Evolutionary conservation across 148 eudicot genomes (phyloP).

Genomic region (Silene latifolia): DNA sequence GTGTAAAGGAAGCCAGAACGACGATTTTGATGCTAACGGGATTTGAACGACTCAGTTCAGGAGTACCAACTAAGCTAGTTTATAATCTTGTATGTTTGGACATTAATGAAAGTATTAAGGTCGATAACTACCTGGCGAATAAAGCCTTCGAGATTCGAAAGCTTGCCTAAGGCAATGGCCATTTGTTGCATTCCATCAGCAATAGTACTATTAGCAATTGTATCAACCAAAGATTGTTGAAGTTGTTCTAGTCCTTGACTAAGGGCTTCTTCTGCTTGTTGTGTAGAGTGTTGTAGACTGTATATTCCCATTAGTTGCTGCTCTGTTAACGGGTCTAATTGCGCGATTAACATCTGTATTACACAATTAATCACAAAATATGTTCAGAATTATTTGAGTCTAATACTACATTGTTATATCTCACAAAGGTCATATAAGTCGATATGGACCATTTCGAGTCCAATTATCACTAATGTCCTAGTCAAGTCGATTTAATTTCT

Average conservation of each 20-base stretch:
- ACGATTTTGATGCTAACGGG: too few species aligned
- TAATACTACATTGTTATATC: too few species aligned
- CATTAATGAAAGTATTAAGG: not conserved
- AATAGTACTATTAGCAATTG: slow-evolving; percentile 55
- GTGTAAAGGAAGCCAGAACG: too few species aligned
- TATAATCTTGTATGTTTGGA: not conserved
- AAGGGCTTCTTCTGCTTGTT: slow-evolving; percentile 91
- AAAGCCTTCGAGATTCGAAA: slow-evolving; percentile 85
- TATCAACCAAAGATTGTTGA: slow-evolving; percentile 73
- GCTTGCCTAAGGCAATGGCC: slow-evolving; percentile 90
- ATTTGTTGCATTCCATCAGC: slow-evolving; percentile 85
- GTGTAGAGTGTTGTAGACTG: slow-evolving; percentile 78
- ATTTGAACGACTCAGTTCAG: too few species aligned
- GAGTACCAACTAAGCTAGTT: too few species aligned
- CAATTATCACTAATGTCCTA: too few species aligned
- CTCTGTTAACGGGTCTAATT: slow-evolving; percentile 77
- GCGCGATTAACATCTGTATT: slow-evolving; percentile 62
- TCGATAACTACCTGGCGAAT: slow-evolving; percentile 65
- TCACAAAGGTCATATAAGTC: not conserved
- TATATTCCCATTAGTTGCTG: slow-evolving; percentile 82
- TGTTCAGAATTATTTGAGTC: too few species aligned
- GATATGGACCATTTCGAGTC: not conserved
- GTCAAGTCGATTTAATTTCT: too few species aligned
- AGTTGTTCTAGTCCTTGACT: slow-evolving; percentile 84
- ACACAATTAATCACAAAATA: not conserved